Evolutionary conservation across 805 yeast genomes (phyloP).

Genomic region (Wickerhamiella dianesei): DNA sequence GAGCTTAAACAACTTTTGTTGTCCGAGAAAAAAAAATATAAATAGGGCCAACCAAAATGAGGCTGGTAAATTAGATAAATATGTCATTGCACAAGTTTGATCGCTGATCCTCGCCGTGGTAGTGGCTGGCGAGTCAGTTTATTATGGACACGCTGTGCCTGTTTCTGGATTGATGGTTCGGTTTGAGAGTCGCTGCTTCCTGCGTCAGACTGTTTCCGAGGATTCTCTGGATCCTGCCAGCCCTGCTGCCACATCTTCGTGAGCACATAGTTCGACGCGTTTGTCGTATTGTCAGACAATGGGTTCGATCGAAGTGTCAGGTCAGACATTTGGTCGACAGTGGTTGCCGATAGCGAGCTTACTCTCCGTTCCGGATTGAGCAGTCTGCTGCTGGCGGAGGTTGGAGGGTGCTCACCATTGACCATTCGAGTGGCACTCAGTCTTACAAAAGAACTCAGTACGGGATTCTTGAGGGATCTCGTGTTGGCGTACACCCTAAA

Average conservation of each 20-base stretch:
- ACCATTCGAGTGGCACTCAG: conserved; percentile 3
- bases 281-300: conserved; percentile 5
- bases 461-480: conserved; percentile 15
- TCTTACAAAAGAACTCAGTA: conserved; percentile 9
- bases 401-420: neutral
- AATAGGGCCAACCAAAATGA: neutral
- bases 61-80: neutral
- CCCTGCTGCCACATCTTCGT: conserved; percentile 19
- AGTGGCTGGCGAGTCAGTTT: neutral
- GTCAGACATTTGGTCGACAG: conserved; percentile 17
- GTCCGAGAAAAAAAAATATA: neutral
- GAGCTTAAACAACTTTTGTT: neutral
- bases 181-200: no score
- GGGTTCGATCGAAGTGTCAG: conserved; percentile 8
- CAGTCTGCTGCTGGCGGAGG: neutral
- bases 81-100: neutral
- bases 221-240: conserved; percentile 13
- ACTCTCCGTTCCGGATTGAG: conserved; percentile 11
- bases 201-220: neutral
- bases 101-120: conserved; percentile 1
- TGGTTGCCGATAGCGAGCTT: conserved; percentile 17
- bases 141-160: conserved; percentile 1
- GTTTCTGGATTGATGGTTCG: neutral
- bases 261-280: conserved; percentile 12
- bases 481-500: conserved; percentile 16